A percentile compares a stretch with the other conserved stretches of the same genome.
phyloP scores from a whole-genome alignment of 2,329 filamentous ascomycete species.

The Nakataea oryzae region DNA sequence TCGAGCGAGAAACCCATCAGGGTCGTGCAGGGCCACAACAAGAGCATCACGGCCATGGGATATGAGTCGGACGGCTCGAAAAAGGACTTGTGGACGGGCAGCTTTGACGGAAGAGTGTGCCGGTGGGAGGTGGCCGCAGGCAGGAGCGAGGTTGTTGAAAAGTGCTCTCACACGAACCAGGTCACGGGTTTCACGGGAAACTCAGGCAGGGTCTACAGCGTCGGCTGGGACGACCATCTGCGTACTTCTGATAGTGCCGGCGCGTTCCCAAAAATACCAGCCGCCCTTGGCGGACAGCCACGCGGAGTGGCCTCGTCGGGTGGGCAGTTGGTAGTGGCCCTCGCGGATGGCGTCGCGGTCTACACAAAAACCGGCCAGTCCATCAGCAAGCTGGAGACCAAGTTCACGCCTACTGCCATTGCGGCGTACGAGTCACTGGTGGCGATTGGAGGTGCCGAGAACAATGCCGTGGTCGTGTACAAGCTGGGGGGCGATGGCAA shows the following conservation, averaged over 20 bases:
- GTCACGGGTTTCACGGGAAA: conserved; percentile 63
- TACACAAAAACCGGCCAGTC: conserved; percentile 46
- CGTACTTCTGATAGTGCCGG: conserved; percentile 64
- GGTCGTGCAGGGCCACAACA: conserved; percentile 80
- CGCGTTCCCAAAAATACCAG: conserved; percentile 60
- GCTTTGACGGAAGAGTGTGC: conserved; percentile 80
- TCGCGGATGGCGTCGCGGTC: conserved; percentile 37
- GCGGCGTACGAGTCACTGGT: conserved; percentile 58
- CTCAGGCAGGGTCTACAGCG: conserved; percentile 62
- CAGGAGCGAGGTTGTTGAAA: conserved; percentile 60
- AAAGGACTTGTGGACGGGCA: conserved; percentile 66
- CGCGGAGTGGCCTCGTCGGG: conserved; percentile 56
- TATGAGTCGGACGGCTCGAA: conserved; percentile 44
- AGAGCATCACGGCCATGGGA: conserved; percentile 72
- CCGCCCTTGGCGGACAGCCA: conserved; percentile 68
- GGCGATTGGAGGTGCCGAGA: conserved; percentile 61
- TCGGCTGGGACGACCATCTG: conserved; percentile 90
- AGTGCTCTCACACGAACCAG: conserved; percentile 76
- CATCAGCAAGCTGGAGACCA: conserved; percentile 46
- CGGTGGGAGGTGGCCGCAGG: conserved; percentile 72
- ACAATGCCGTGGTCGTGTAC: conserved; percentile 70
- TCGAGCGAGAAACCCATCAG: conserved; percentile 58
- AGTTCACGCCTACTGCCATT: conserved; percentile 57
- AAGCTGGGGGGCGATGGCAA: conserved; percentile 40
- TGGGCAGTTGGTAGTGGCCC: conserved; percentile 45